These are phyloP conservation scores for Penicillium corylophilum DNA, from an alignment of 2,329 filamentous ascomycete genomes.

Conservation along the genomic window DNA sequence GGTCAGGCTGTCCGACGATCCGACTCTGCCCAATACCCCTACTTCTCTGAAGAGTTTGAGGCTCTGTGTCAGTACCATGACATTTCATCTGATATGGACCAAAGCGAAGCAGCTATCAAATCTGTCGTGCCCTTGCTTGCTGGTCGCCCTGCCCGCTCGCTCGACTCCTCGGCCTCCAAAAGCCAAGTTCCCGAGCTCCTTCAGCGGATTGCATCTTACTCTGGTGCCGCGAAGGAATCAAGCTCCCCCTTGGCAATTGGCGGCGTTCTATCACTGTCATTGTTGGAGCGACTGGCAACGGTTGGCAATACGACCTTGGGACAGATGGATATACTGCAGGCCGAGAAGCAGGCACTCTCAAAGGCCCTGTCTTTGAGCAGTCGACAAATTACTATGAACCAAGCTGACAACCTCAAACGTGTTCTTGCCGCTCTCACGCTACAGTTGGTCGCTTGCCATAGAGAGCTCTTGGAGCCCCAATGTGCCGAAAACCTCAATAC, in stretches of 20 bases:
- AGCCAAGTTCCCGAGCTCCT: constrained; percentile 37
- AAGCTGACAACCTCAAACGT: constrained; percentile 50
- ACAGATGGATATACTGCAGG: constrained; percentile 63
- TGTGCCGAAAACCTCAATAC: constrained; percentile 26
- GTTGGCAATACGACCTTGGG: constrained; percentile 57
- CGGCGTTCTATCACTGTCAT: constrained; percentile 49
- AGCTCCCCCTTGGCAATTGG: constrained; percentile 47
- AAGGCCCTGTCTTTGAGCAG: constrained; percentile 55
- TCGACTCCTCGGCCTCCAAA: constrained; percentile 33
- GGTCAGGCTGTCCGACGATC: constrained; percentile 31
- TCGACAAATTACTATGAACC: constrained; percentile 51
- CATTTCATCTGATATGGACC: constrained; percentile 22
- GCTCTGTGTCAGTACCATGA: constrained; percentile 48
- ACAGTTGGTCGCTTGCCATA: constrained; percentile 38
- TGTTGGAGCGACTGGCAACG: constrained; percentile 57
- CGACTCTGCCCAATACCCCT: constrained; percentile 35
- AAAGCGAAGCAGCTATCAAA: constrained; percentile 21
- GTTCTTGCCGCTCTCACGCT: constrained; percentile 43
- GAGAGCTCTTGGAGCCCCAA: constrained; percentile 32
- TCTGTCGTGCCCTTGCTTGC: constrained; percentile 39
- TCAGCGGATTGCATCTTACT: constrained; percentile 37
- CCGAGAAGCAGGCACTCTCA: constrained; percentile 63
- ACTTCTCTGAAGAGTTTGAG: constrained; percentile 50
- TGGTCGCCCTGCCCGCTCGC: constrained; percentile 35
- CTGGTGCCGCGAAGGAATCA: constrained; percentile 30